Base-by-base conservation (phyloP, 441 rosid genomes). In the Croton setiger region DNA sequence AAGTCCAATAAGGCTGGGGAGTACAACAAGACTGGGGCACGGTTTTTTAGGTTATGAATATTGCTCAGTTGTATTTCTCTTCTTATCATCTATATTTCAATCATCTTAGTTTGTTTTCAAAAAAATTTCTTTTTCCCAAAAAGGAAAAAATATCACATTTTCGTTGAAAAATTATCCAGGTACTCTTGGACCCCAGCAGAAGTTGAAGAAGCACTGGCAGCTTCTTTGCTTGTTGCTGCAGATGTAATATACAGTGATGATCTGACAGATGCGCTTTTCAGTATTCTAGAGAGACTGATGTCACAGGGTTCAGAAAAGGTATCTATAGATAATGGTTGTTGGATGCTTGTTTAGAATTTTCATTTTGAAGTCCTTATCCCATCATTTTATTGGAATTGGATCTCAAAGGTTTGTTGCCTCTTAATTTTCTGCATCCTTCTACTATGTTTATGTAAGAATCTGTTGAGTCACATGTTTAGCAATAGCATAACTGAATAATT, bases 241-340 rank as follows among this genome's bases (percentile, higher is more conserved):
- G 94, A 88, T 75, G 94, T 88, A 21, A 85, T 88, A 67, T 88
- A 88, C 78, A 82, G 85, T 39, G 87, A 86, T 72, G 83, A 85
- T 72, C 81, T 86, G 68, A 86, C 94, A 3, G 84, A 82, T 81
- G 82, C 84, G 4, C 70, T 88, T 54, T 88, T 88, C 78, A 55
- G 69, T 63, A 71, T 77, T 44, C 71, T 88, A 51, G 75, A 81
- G 71, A 73, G 68, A 82, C 69, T 88, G 45, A 88, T 88, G 91
- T 74, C 81, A 4, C 48, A 63, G 31, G 87, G 87, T 51, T 56
- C 79, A 21, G 74, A 78, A 64, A 88, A 88, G 91, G 94, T 88
- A 79, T 54, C n/a, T 55, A 18, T n/a, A 33, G 9, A 33, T 23
- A 57, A 12, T 5, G 8, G 20, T 17, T 60, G 41, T 8, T 41